Evolutionary conservation across 2,329 filamentous ascomycete species (phyloP), one percentile per base, ranked within the genome.

Genomic region (Ophiosphaerella narmari): DNA sequence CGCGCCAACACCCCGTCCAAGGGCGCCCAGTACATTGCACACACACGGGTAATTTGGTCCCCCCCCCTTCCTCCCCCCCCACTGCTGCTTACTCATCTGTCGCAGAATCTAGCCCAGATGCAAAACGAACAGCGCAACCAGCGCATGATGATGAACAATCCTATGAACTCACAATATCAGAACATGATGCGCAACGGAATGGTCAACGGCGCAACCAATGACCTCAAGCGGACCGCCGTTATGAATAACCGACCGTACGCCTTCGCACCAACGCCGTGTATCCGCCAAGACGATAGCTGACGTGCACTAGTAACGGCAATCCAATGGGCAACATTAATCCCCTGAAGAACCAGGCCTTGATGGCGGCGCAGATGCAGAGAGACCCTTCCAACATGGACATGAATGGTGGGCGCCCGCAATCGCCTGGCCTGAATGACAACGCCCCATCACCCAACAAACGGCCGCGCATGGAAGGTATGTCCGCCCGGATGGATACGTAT

Each of bases 381-480:
- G 91, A 96, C 65, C 89, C 90, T 46, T 93, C 90, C 13, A 86
- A 88, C 55, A 91, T 94, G 83, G 91, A 96, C 64, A 88, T 88
- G 73, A 90, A 88, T 74, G 89, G 88, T 60, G 76, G 75, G 57
- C 85, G 91, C 52, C 87, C 91, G 24, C 86, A 87, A 50, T 96
- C 93, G 31, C 93, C 93, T 7, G 86, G 86, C 43, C 87, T 88
- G 33, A 87, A 86, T 46, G 92, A 97, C 45, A 94, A 94, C 66
- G 91, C 90, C 23, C 91, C 91, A 4, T 97, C 93, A 29, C 93
- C 93, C 2, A 93, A 89, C 56, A 97, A 97, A 78, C 85, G 92
- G 66, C 90, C 87, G 50, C 89, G 92, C 49, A 83, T 96, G 53
- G 90, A 92, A 58, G 86, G 87, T 66, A 81, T 81, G 62, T 59